These are phyloP conservation scores for Candida nanaspora DNA, from an alignment of 805 yeast species.

Conservation along the genomic window DNA sequence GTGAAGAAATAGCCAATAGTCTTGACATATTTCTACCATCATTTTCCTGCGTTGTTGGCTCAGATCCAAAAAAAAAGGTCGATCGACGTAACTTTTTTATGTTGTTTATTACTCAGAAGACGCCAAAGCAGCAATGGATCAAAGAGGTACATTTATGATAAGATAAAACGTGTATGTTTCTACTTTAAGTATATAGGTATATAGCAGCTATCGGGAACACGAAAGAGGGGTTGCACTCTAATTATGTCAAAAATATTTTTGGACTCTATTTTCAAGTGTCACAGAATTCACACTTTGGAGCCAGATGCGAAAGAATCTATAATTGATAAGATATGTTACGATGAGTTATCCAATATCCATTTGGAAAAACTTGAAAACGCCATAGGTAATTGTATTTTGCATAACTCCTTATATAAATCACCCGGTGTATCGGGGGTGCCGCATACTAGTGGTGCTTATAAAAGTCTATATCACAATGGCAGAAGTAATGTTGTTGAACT, in stretches of 20 bases:
- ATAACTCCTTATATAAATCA: slow-evolving; percentile 14
- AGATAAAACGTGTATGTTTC: too few species aligned
- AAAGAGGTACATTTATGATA: too few species aligned
- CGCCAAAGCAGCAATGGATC: too few species aligned
- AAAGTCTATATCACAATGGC: slow-evolving; percentile 2
- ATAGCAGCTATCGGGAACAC: too few species aligned
- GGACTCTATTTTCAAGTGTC: slow-evolving; percentile 15
- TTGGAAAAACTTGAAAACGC: slow-evolving; percentile 11
- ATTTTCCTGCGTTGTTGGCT: too few species aligned
- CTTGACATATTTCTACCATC: too few species aligned
- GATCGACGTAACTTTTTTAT: too few species aligned
- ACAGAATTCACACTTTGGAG: slow-evolving; percentile 8
- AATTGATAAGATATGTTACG: slow-evolving; percentile 19
- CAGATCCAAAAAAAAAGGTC: too few species aligned
- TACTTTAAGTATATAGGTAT: too few species aligned
- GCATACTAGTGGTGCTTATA: not conserved
- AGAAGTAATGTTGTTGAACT: not conserved
- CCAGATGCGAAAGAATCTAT: slow-evolving; percentile 8
- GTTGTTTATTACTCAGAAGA: too few species aligned
- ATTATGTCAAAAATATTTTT: slow-evolving; percentile 23
- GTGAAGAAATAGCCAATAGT: too few species aligned
- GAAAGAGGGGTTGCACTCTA: too few species aligned
- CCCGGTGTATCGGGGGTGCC: not conserved
- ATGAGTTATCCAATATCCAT: slow-evolving; percentile 12
- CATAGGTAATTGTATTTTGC: slow-evolving; percentile 15